Conservation (phyloP, 352 stramenopile species). For the Peronospora farinosa region DNA sequence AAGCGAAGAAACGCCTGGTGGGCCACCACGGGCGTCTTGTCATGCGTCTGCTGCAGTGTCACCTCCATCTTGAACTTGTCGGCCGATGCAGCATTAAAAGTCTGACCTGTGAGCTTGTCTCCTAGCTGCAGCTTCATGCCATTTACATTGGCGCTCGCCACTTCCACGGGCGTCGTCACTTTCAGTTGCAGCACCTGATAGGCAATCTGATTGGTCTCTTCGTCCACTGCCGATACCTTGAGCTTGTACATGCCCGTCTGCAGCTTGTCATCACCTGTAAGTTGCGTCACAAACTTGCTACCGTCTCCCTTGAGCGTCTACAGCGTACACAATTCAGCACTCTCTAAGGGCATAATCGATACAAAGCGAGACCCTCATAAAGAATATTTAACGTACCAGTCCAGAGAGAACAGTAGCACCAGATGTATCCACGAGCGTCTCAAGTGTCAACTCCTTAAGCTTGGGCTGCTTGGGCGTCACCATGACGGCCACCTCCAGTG, state of each 20-base stretch:
- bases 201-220: slow-evolving; percentile 37
- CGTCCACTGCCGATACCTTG: slow-evolving; percentile 48
- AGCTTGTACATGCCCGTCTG: slow-evolving; percentile 74
- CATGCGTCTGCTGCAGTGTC: slow-evolving; percentile 43
- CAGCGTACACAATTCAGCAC: not conserved
- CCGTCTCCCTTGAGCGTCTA: slow-evolving; percentile 63
- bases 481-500: slow-evolving; percentile 46
- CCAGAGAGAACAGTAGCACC: slow-evolving; percentile 49
- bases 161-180: slow-evolving; percentile 60
- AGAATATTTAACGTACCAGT: slow-evolving; percentile 36
- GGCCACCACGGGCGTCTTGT: slow-evolving; percentile 49
- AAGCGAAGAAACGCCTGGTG: slow-evolving; percentile 81
- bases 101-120: slow-evolving; percentile 46
- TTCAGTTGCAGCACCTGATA: slow-evolving; percentile 69
- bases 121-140: slow-evolving; percentile 39
- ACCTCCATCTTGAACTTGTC: slow-evolving; percentile 58
- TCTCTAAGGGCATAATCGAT: not conserved
- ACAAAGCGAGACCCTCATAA: too few species aligned
- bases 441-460: slow-evolving; percentile 53
- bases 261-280: slow-evolving; percentile 41
- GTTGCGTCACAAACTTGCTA: slow-evolving; percentile 45
- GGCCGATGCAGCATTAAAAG: slow-evolving; percentile 53
- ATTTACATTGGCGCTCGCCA: slow-evolving; percentile 51
- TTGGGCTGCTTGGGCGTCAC: slow-evolving; percentile 48
- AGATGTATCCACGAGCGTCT: slow-evolving; percentile 64